phyloP scores from a whole-genome alignment of 106 monocot genomes.

The Gastrodia elata region DNA sequence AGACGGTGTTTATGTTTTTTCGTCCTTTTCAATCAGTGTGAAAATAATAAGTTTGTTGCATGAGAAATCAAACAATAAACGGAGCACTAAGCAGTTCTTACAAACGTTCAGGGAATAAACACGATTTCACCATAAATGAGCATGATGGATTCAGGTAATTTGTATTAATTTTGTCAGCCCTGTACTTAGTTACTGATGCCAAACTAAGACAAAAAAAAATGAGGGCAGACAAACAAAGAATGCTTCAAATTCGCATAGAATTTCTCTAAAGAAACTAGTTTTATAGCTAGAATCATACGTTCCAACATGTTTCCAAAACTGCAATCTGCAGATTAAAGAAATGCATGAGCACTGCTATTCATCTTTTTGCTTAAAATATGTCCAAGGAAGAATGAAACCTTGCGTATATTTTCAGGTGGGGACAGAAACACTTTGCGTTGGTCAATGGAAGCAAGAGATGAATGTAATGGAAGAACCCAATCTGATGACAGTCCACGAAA shows the following conservation, averaged over 20 bases:
- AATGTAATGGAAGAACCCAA: constrained; percentile 97
- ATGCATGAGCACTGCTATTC: neutral
- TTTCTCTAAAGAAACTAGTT: neutral
- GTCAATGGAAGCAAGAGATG: constrained; percentile 75
- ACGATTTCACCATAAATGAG: neutral
- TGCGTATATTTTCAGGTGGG: constrained; percentile 68
- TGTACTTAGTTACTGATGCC: too few species aligned
- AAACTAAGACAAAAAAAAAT: too few species aligned
- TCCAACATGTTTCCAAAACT: neutral
- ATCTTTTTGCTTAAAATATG: neutral
- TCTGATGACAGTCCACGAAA: constrained; percentile 75
- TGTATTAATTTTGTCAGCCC: neutral
- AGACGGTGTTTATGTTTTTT: neutral
- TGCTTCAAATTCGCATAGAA: neutral
- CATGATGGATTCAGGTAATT: neutral
- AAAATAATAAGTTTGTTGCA: neutral
- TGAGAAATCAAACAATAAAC: neutral
- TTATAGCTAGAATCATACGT: neutral
- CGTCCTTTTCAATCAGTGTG: neutral
- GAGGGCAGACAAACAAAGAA: neutral
- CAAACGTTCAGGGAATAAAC: neutral
- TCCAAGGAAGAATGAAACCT: constrained; percentile 35
- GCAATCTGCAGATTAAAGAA: neutral
- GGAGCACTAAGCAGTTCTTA: neutral
- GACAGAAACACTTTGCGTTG: constrained; percentile 78